Conservation (phyloP, 1,284 basidiomycete genomes). For the Apiotrichum porosum region DNA sequence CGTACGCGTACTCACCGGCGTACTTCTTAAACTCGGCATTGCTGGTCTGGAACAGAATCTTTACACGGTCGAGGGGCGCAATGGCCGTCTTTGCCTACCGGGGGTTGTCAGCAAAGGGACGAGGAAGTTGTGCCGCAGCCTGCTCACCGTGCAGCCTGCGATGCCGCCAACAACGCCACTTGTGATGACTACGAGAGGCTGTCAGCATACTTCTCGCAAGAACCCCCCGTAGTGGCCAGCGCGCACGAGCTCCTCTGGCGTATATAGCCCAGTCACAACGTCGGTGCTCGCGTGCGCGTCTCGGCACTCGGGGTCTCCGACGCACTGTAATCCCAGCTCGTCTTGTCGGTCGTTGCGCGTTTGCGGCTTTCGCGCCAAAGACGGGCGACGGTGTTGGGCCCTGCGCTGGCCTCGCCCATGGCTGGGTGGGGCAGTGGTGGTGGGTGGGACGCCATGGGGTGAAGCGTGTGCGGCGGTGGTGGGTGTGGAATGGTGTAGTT, state of each 20-base stretch:
- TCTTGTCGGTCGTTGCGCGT: constrained; percentile 58
- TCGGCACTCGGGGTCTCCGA: background rate
- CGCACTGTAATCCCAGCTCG: constrained; percentile 63
- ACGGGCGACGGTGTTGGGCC: background rate
- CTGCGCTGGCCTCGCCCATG: constrained; percentile 3
- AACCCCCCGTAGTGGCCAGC: background rate
- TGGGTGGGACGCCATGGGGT: too few relatives aligned
- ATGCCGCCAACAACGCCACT: constrained; percentile 81
- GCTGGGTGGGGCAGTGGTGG: background rate
- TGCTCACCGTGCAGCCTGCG: constrained; percentile 84
- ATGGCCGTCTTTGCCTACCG: constrained; percentile 89
- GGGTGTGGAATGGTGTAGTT: too few relatives aligned
- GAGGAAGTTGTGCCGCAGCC: background rate
- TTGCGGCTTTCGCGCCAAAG: constrained; percentile 51
- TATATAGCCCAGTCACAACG: too few relatives aligned
- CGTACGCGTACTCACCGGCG: constrained; percentile 71
- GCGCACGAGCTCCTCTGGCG: too few relatives aligned
- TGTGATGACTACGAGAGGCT: constrained; percentile 37
- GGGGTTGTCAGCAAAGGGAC: constrained; percentile 3
- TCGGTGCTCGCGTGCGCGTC: too few relatives aligned
- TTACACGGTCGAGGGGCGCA: constrained; percentile 94
- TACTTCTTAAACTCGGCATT: constrained; percentile 94
- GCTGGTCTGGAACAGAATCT: constrained; percentile 97
- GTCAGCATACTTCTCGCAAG: background rate
- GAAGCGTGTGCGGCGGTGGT: too few relatives aligned